phyloP scores from a whole-genome alignment of 2,329 filamentous ascomycete species.

The Huntiella abstrusa region DNA sequence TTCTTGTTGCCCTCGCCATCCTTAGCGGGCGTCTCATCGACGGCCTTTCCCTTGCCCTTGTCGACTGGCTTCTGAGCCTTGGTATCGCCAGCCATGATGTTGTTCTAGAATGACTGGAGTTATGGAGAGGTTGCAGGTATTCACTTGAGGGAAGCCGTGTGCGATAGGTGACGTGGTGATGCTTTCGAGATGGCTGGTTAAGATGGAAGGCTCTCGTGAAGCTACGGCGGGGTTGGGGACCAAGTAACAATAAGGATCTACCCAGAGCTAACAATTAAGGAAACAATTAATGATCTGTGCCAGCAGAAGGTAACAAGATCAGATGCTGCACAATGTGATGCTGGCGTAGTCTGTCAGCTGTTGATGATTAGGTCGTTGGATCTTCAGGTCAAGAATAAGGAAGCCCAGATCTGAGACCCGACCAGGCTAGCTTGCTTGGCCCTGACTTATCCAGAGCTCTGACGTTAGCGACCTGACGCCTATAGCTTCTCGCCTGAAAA shows the following conservation, averaged over 20 bases:
- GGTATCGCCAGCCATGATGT: constrained; percentile 76
- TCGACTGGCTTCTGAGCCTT: constrained; percentile 68
- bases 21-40: constrained; percentile 38
- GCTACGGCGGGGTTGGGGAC: too few relatives aligned
- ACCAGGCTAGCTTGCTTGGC: background rate
- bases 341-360: too few relatives aligned
- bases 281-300: too few relatives aligned
- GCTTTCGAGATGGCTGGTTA: background rate
- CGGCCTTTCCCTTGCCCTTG: constrained; percentile 92
- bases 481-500: background rate
- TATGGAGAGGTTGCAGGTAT: too few relatives aligned
- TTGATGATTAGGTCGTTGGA: too few relatives aligned
- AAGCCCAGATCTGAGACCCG: background rate
- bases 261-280: too few relatives aligned
- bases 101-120: background rate
- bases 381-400: background rate
- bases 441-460: background rate
- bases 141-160: background rate
- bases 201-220: background rate
- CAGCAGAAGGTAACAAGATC: too few relatives aligned
- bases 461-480: too few relatives aligned
- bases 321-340: too few relatives aligned
- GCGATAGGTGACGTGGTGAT: background rate
- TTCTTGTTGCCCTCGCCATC: constrained; percentile 53
- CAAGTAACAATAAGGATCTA: too few relatives aligned